phyloP scores from a whole-genome alignment of 1,284 basidiomycete genomes.

The Ganoderma sinense region DNA sequence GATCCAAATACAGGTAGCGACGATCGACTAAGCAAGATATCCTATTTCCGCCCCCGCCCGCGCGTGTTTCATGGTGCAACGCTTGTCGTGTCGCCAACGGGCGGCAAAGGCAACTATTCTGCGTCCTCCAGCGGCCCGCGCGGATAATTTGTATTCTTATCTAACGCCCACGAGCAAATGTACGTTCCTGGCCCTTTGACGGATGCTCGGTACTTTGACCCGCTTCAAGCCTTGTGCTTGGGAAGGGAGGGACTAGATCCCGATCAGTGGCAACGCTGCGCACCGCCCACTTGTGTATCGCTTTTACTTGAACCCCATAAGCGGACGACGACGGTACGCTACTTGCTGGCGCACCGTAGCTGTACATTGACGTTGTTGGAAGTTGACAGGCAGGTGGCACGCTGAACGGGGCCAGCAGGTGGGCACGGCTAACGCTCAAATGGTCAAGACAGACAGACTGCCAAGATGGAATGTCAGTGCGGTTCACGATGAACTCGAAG shows the following conservation, averaged over 20 bases:
- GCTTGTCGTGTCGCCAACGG: background rate
- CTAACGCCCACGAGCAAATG: background rate
- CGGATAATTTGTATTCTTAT: background rate
- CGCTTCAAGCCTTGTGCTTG: background rate
- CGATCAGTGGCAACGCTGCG: background rate
- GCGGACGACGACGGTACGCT: background rate
- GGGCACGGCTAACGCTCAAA: too few species aligned
- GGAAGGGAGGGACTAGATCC: background rate
- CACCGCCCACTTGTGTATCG: background rate
- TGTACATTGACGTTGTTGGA: background rate
- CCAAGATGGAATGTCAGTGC: background rate
- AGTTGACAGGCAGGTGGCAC: background rate
- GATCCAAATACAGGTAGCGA: background rate
- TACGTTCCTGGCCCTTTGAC: background rate
- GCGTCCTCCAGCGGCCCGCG: background rate
- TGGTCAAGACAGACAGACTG: background rate
- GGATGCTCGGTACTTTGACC: background rate
- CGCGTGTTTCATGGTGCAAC: background rate
- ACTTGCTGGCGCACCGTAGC: background rate
- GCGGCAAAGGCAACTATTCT: background rate
- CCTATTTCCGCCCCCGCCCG: background rate
- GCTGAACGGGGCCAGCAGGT: background rate
- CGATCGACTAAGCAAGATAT: background rate
- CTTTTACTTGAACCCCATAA: background rate
- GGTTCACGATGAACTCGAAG: background rate